These are phyloP conservation scores for Mycosarcoma maydis DNA, from an alignment of 1,284 basidiomycete genomes.

Conservation along the genomic window DNA sequence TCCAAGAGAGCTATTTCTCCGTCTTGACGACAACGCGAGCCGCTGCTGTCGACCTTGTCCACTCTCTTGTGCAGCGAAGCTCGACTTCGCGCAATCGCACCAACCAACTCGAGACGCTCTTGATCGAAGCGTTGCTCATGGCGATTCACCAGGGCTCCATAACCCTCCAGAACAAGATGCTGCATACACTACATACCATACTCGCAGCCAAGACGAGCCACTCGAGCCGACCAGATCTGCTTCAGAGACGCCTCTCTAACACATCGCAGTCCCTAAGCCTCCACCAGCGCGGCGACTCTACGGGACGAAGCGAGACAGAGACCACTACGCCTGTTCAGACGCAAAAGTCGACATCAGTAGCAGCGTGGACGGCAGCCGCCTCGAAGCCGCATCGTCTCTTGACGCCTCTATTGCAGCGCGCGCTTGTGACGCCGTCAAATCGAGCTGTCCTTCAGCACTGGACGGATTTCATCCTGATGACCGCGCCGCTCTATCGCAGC, in stretches of 20 bases:
- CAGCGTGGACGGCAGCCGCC: background rate
- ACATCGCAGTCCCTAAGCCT: conserved; percentile 7
- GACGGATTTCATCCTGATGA: conserved; percentile 94
- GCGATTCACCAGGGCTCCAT: conserved; percentile 72
- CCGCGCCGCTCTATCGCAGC: conserved; percentile 82
- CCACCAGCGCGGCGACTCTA: conserved; percentile 23
- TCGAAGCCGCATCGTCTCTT: conserved; percentile 71
- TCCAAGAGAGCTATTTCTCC: background rate
- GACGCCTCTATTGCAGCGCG: conserved; percentile 81
- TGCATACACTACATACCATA: conserved; percentile 87
- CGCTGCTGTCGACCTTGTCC: conserved; percentile 80
- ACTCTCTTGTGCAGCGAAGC: conserved; percentile 80
- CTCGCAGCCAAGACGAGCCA: conserved; percentile 31
- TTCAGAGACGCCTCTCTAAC: conserved; percentile 16
- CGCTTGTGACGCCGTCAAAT: conserved; percentile 77
- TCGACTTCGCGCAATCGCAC: conserved; percentile 75
- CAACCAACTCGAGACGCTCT: conserved; percentile 72
- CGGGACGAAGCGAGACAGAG: conserved; percentile 8
- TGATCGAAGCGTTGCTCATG: conserved; percentile 80
- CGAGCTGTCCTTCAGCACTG: conserved; percentile 88
- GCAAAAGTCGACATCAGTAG: background rate
- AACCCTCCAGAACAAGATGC: conserved; percentile 76
- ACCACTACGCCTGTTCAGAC: background rate
- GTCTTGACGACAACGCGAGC: conserved; percentile 72
- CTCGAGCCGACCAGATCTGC: conserved; percentile 4